Conservation (phyloP, 2,329 filamentous ascomycete genomes). For the Myrmaecium sp. region DNA sequence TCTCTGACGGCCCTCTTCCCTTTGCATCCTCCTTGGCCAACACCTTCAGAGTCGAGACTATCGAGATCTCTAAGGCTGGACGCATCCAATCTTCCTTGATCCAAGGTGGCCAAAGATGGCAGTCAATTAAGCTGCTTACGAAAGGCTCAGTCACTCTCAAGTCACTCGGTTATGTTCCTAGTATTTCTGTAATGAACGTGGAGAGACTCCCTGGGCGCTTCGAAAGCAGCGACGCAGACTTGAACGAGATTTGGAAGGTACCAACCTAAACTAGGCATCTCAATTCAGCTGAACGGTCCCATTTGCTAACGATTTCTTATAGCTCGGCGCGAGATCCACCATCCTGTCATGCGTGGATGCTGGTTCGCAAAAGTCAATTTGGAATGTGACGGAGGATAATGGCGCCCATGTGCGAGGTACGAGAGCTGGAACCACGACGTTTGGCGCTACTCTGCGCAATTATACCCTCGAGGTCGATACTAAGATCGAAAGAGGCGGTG, state of each 20-base stretch:
- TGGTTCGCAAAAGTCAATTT: slow-evolving; percentile 19
- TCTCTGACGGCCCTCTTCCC: slow-evolving; percentile 19
- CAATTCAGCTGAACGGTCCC: too few species aligned
- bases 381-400: slow-evolving; percentile 17
- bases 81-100: slow-evolving; percentile 17
- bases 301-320: too few species aligned
- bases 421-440: slow-evolving; percentile 12
- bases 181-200: slow-evolving; percentile 9
- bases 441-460: slow-evolving; percentile 11
- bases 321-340: slow-evolving; percentile 19
- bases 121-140: slow-evolving; percentile 20
- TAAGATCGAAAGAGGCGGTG: slow-evolving; percentile 22
- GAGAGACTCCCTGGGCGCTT: slow-evolving; percentile 15
- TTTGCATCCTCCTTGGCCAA: slow-evolving; percentile 15
- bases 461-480: slow-evolving; percentile 22
- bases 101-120: slow-evolving; percentile 26
- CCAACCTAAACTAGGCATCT: too few species aligned
- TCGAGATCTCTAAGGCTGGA: slow-evolving; percentile 18
- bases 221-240: slow-evolving; percentile 11
- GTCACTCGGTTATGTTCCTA: slow-evolving; percentile 16
- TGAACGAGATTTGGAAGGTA: slow-evolving; percentile 22
- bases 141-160: slow-evolving; percentile 16
- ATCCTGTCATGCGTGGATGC: slow-evolving; percentile 21
- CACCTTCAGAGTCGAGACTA: slow-evolving; percentile 22
- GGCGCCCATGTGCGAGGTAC: slow-evolving; percentile 21